Evolutionary conservation across 2,329 filamentous ascomycete genomes (phyloP), one percentile per base, ranked within the genome.

Genomic region (Epichloe gansuensis): DNA sequence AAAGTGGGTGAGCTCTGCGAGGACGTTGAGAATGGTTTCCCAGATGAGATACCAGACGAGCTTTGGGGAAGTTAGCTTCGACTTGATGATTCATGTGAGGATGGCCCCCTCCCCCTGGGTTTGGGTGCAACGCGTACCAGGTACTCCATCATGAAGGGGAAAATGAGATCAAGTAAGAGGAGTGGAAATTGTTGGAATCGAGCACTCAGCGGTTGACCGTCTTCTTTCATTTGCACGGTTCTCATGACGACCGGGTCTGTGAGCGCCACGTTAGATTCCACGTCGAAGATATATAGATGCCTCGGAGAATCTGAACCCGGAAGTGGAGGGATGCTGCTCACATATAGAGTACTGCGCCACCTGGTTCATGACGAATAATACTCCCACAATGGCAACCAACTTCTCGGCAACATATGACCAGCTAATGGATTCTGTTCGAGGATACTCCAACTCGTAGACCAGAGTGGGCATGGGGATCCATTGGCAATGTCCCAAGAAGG

Each of bases 41-140:
- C 87, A 91, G 58, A 91, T 90, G 31, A 91, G 76, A 64, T 90
- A 91, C 83, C 86, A 91, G 0, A 81, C 76, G 53, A 88, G 75
- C 21, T 44, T 46, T 15, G 5, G 37, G 39, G 17, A 5, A 25
- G 13, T 37, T 28, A 50, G 38, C 15, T 6, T 31, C 31, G 9
- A 11, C 31, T 31, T 11, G 3, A 31, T 31, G 9, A 31, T 31
- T 31, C 31, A 11, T 31, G 31, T 11, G 31, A 31, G 31, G 31
- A 31, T 11, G 23, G 9, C 31, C 31, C 17, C 17, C 17, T 2
- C 17, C 17, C 17, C 31, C 31, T 31, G 8, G 31, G 3, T 11
- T 11, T 8, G 31, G 31, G 31, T 2, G 28, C 11, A 28, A 45
- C 11, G 25, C 67, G 57, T 57, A 75, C 72, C 50, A 91, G 68